Conservation (phyloP, 371 early-diverging fungal species). For the Blastocladiella emersonii region DNA sequence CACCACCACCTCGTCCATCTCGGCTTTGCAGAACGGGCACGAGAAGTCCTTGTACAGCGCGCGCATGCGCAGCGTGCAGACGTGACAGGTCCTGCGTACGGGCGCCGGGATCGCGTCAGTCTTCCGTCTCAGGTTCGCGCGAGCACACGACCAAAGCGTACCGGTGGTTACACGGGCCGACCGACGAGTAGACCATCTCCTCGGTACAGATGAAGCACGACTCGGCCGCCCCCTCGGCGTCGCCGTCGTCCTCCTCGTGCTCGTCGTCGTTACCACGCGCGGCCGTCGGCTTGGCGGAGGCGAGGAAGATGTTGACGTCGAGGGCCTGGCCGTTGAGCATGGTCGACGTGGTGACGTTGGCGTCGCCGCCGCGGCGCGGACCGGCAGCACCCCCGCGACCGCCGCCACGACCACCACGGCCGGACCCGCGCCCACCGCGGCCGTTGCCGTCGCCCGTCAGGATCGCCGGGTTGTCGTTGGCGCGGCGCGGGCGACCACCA, state of each 20-base stretch:
- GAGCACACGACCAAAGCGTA: not conserved
- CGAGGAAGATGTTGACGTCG: too few species aligned
- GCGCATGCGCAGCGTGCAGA: slow-evolving; percentile 74
- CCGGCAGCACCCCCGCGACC: too few species aligned
- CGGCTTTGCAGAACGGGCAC: slow-evolving; percentile 85
- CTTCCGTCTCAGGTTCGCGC: not conserved
- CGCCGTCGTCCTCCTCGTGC: slow-evolving; percentile 11
- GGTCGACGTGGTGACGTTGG: too few species aligned
- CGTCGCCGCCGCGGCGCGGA: too few species aligned
- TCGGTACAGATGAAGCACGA: slow-evolving; percentile 87
- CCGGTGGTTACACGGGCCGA: slow-evolving; percentile 83
- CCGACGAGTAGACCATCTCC: slow-evolving; percentile 55
- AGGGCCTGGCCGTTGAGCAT: too few species aligned
- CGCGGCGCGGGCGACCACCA: too few species aligned
- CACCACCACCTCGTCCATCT: slow-evolving; percentile 49
- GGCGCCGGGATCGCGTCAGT: too few species aligned
- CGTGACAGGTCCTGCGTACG: slow-evolving; percentile 47
- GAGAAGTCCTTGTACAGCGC: slow-evolving; percentile 67
- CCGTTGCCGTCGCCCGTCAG: too few species aligned
- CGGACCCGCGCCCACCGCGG: too few species aligned
- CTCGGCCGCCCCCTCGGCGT: slow-evolving; percentile 31
- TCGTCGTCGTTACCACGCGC: not conserved
- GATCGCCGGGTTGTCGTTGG: too few species aligned
- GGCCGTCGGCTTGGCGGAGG: not conserved
- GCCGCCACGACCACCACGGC: too few species aligned